Base-by-base conservation (phyloP, 352 stramenopile genomes). In the Phytopythium sindhum region DNA sequence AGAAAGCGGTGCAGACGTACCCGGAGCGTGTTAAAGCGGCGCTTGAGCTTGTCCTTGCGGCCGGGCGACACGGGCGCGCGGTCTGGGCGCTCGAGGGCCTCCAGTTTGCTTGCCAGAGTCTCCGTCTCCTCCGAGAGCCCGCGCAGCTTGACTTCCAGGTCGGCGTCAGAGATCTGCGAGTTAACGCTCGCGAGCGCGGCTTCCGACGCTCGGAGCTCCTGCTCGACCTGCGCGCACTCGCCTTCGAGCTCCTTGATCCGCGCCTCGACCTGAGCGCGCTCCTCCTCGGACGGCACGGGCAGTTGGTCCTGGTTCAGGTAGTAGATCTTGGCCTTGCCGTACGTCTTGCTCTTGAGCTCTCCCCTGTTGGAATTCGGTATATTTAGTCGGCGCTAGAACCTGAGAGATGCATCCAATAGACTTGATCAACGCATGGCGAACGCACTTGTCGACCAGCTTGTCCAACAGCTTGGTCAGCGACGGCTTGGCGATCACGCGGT, bases 261-360 rank as follows among this genome's bases (percentile, higher is more conserved):
- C 21, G 81, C 69, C 62, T 90, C 81, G 6, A 87, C 37, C 6
- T 76, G 57, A 0, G 62, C 53, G 8, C 77, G 73, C 31, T 86
- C 73, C 0, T 72, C 67, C 37, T 80, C 66, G 0, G 82, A 91
- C 17, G 82, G 81, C 24, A 86, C 62, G 0, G 81, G 79, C 57
- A 93, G 56, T 2, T 86, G 81, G 45, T 79, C 73, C 57, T 94
- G 86, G 62, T 94, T 94, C 66, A 90, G 71, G 67, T 86, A 94
- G 69, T 94, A 94, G 60, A 94, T 92, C 63, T 86, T 86, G 55
- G 79, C 77, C 66, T 92, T 94, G 62, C 86, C 83, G 57, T 94
- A 94, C 45, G 74, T 85, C 61, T 94, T 94, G 61, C 68, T 78
- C 60, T 66, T 63, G 48, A 94, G 65, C 51, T 94, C 80, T 19